These are phyloP conservation scores for Bonia amplexicaulis DNA, from an alignment of 176 grass and related monocot genomes.

Conservation along the genomic window DNA sequence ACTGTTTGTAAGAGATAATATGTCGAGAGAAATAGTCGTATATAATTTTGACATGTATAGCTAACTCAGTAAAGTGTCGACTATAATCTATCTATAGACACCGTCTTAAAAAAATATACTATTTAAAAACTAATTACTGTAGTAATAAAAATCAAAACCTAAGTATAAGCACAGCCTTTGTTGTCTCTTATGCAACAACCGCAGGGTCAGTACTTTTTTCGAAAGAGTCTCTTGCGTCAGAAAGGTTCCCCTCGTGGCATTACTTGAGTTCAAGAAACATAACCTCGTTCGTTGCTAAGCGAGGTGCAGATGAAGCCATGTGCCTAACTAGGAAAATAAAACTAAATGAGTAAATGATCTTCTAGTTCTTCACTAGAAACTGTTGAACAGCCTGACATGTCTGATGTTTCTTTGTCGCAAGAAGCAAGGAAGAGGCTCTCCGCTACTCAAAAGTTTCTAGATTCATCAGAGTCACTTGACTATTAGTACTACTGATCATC, in stretches of 20 bases:
- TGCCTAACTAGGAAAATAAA: neutral
- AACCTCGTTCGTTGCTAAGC: neutral
- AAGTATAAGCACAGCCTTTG: too few relatives aligned
- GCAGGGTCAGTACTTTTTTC: neutral
- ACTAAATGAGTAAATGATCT: neutral
- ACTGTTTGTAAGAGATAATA: too few relatives aligned
- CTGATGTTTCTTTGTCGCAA: neutral
- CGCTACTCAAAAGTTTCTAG: neutral
- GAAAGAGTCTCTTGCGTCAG: neutral
- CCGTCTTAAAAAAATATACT: too few relatives aligned
- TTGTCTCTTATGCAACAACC: neutral
- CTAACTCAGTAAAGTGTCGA: too few relatives aligned
- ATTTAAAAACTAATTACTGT: too few relatives aligned
- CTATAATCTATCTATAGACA: too few relatives aligned
- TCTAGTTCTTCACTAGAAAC: neutral
- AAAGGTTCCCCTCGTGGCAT: slow-evolving; percentile 12
- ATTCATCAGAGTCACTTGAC: neutral
- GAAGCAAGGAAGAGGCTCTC: neutral
- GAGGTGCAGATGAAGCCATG: neutral
- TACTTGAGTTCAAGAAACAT: neutral
- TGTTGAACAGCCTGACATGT: neutral
- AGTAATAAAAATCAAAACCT: too few relatives aligned
- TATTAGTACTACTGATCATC: neutral
- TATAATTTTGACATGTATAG: too few relatives aligned
- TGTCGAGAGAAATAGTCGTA: too few relatives aligned